phyloP scores from a whole-genome alignment of 306 rosid species.

The Echinosophora koreensis region DNA sequence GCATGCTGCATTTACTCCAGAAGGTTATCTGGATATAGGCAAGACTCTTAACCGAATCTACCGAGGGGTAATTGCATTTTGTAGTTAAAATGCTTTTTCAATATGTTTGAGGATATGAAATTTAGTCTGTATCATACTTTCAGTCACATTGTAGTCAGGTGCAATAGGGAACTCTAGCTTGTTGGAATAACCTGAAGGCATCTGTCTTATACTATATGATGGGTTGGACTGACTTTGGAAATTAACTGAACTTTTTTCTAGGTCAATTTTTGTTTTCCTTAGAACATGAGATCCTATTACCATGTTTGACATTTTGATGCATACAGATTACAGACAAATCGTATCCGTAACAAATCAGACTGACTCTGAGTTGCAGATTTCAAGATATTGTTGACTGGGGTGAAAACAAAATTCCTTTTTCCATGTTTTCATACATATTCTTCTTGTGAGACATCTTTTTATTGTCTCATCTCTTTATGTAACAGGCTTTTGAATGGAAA shows the following conservation, averaged over 20 bases:
- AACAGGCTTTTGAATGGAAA: neutral
- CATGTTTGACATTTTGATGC: neutral
- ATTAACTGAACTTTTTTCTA: slow-evolving; percentile 3
- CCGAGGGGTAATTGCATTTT: slow-evolving; percentile 77
- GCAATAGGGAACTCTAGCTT: slow-evolving; percentile 28
- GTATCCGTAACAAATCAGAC: neutral
- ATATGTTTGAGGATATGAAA: slow-evolving; percentile 30
- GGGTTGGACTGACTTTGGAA: slow-evolving; percentile 30
- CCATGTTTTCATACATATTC: slow-evolving; percentile 4
- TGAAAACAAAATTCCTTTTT: neutral
- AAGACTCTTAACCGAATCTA: slow-evolving; percentile 85
- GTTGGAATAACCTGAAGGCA: slow-evolving; percentile 27
- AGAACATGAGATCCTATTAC: slow-evolving; percentile 8
- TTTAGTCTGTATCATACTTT: slow-evolving; percentile 35
- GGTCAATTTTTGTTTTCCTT: neutral
- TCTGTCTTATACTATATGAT: slow-evolving; percentile 22
- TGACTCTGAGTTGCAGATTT: neutral
- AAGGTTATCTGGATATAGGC: slow-evolving; percentile 87
- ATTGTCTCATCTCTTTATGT: neutral
- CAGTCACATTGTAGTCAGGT: slow-evolving; percentile 1
- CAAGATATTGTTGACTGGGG: neutral
- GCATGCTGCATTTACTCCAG: slow-evolving; percentile 85
- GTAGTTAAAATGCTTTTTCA: slow-evolving; percentile 44
- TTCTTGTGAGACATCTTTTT: neutral
- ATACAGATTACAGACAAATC: neutral